phyloP scores from a whole-genome alignment of 805 yeast genomes.

The Metschnikowia henanensis region DNA sequence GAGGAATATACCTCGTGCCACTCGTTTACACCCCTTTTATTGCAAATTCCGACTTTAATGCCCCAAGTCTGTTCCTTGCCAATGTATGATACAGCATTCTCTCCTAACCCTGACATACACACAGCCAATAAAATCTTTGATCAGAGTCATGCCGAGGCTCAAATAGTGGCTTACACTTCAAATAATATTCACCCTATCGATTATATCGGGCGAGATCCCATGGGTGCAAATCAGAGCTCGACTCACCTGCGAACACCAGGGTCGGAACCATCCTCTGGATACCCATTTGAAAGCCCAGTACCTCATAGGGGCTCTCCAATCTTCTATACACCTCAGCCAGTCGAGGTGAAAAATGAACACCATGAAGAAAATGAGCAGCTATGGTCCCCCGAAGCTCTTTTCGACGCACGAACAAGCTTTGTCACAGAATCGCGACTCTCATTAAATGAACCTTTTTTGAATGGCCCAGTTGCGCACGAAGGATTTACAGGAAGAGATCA shows the following conservation, averaged over 20 bases:
- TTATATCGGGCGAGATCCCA: neutral
- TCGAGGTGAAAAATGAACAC: neutral
- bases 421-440: constrained; percentile 6
- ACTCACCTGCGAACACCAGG: neutral
- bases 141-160: neutral
- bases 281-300: constrained; percentile 3
- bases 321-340: constrained; percentile 2
- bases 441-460: constrained; percentile 1
- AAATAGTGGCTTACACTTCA: neutral
- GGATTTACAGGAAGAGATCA: no score
- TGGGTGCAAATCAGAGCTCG: constrained; percentile 6
- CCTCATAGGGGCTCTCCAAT: neutral
- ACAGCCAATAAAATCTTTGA: neutral
- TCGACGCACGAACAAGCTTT: neutral
- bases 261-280: neutral
- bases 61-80: neutral
- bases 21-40: neutral
- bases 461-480: neutral
- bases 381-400: constrained; percentile 2
- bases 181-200: neutral
- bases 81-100: constrained; percentile 3
- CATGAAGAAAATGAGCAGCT: neutral
- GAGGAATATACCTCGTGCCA: constrained; percentile 7
- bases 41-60: neutral
- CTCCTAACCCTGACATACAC: constrained; percentile 3